Evolutionary conservation across 2,329 filamentous ascomycete genomes (phyloP).

Genomic region (Aureobasidium uvarum): DNA sequence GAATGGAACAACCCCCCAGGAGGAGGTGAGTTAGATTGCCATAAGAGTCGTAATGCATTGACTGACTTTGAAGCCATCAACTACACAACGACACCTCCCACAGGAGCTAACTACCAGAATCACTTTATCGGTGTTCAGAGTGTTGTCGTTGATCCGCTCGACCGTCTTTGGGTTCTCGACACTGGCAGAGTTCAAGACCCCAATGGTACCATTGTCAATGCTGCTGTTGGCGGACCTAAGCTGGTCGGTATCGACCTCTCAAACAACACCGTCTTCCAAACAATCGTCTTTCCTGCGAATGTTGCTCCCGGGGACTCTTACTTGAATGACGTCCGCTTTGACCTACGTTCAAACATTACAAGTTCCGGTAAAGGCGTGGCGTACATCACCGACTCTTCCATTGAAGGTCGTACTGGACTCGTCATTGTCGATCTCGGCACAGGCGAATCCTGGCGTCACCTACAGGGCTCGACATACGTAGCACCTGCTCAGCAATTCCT

Average conservation of each 20-base stretch:
- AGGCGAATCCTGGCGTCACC: slow-evolving; percentile 52
- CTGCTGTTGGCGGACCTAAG: slow-evolving; percentile 52
- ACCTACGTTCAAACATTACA: slow-evolving; percentile 47
- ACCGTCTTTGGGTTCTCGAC: slow-evolving; percentile 56
- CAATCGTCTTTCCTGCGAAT: slow-evolving; percentile 51
- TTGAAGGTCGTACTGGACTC: slow-evolving; percentile 52
- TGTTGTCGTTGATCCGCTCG: slow-evolving; percentile 52
- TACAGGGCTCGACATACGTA: slow-evolving; percentile 46
- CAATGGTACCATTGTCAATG: slow-evolving; percentile 47
- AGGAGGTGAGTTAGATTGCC: slow-evolving; percentile 34
- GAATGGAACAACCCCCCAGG: slow-evolving; percentile 51
- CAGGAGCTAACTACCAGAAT: slow-evolving; percentile 49
- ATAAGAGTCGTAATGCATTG: neutral
- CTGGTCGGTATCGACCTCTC: slow-evolving; percentile 50
- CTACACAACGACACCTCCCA: slow-evolving; percentile 49
- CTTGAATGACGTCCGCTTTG: slow-evolving; percentile 56
- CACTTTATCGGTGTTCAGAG: slow-evolving; percentile 54
- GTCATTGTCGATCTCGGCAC: slow-evolving; percentile 52
- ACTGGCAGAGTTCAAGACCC: slow-evolving; percentile 49
- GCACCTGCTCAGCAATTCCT: slow-evolving; percentile 48
- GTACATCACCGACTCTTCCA: slow-evolving; percentile 54
- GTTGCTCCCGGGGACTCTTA: slow-evolving; percentile 53
- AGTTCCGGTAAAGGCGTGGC: slow-evolving; percentile 48
- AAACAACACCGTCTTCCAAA: slow-evolving; percentile 50
- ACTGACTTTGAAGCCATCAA: slow-evolving; percentile 44